Evolutionary conservation across 1,284 basidiomycete genomes (phyloP), one percentile per base, ranked within the genome.

Genomic region (Fomitopsis palustris): DNA sequence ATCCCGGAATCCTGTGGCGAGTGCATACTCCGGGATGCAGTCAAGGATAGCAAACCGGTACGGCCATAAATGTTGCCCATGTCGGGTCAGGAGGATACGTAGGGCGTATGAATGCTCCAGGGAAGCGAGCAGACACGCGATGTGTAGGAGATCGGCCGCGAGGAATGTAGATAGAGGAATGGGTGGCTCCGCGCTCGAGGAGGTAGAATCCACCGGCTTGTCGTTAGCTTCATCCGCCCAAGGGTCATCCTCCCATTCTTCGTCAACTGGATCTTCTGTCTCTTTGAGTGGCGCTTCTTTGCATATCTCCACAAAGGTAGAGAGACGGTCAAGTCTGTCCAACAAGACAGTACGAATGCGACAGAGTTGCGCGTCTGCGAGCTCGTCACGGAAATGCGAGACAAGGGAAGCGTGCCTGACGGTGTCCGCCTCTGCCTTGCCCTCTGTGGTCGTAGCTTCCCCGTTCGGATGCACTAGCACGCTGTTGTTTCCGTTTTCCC

Each of bases 241-340:
- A 10, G 92, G 91, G 72, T 95, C 92, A 67, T 93, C 92, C 65
- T 87, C 85, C 86, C 86, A 89, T 65, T 86, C 87, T 38, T 74
- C 78, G 56, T 85, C 84, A 37, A 76, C 71, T 4, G 59, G 61
- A 23, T 66, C 69, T 53, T 66, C 65, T 10, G 53, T 64, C 12
- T 64, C 65, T 21, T 68, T 67, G 29, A 66, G 63, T 9, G 78
- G 70, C 8, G 75, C 63, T 17, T 71, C 74, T 62, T 79, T 77
- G 66, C 75, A 81, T 61, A 91, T 78, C 65, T 88, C 81, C 25
- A 82, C 76, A 61, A 81, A 92, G 7, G 88, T 89, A 62, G 85
- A 85, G 49, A 92, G 75, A 54, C 82, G 77, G 70, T 91, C 88
- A 27, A 84, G 74, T 19, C 90, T 81, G 54, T 80, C 75, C 45